Evolutionary conservation across 306 rosid species (phyloP).

Genomic region (Hippophae gyantsensis): DNA sequence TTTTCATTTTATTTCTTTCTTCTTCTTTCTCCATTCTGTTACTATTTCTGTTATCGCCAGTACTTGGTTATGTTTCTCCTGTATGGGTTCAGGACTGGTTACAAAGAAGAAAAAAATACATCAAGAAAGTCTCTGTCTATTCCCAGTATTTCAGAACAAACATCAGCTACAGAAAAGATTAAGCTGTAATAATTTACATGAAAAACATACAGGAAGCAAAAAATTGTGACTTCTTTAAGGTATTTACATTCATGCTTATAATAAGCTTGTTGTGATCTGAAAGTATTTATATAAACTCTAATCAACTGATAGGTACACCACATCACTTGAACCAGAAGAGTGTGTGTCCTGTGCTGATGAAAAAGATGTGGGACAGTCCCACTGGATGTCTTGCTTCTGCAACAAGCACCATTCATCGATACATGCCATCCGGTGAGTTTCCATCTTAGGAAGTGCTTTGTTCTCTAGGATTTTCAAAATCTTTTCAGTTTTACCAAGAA

Average conservation of each 20-base stretch:
- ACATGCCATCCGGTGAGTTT: slow-evolving; percentile 20
- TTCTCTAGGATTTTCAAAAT: slow-evolving; percentile 46
- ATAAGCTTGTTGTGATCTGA: neutral
- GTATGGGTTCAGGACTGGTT: too few relatives aligned
- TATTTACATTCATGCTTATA: neutral
- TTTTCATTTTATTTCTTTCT: too few relatives aligned
- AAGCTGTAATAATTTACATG: neutral
- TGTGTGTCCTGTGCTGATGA: slow-evolving; percentile 16
- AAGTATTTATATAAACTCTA: slow-evolving; percentile 9
- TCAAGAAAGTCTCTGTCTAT: too few relatives aligned
- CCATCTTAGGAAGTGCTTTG: slow-evolving; percentile 27
- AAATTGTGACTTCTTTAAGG: neutral
- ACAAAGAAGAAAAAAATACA: too few relatives aligned
- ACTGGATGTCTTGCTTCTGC: slow-evolving; percentile 25
- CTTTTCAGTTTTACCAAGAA: slow-evolving; percentile 52
- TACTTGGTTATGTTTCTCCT: too few relatives aligned
- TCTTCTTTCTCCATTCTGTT: too few relatives aligned
- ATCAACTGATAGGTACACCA: slow-evolving; percentile 25
- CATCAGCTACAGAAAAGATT: too few relatives aligned
- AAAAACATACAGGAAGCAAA: neutral
- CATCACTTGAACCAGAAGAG: slow-evolving; percentile 25
- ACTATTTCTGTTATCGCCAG: too few relatives aligned
- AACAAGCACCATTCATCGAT: slow-evolving; percentile 64
- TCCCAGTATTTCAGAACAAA: too few relatives aligned
- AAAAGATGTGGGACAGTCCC: slow-evolving; percentile 13